phyloP scores from a whole-genome alignment of 164 flowering plant species.

The Echeveria elegans region DNA sequence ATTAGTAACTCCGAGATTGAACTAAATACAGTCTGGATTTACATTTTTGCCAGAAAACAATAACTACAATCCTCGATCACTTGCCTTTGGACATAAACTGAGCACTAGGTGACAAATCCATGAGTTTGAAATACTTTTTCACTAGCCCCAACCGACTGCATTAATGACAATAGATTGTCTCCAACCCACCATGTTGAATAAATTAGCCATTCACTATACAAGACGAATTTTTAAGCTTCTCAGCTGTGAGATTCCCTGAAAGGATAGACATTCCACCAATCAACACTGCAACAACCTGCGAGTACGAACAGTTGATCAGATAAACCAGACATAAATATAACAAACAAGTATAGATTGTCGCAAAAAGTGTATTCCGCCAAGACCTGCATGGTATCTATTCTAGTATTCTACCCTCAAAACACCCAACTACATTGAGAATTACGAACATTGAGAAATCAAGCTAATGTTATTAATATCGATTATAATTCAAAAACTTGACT shows the following conservation, averaged over 20 bases:
- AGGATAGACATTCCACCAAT: slow-evolving; percentile 79
- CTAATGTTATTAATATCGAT: neutral
- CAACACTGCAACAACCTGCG: slow-evolving; percentile 79
- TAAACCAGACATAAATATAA: slow-evolving; percentile 12
- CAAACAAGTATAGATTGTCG: neutral
- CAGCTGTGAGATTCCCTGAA: slow-evolving; percentile 75
- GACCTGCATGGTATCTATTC: neutral
- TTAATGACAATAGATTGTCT: slow-evolving; percentile 72
- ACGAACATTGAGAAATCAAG: neutral
- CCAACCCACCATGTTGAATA: slow-evolving; percentile 96
- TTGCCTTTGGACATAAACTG: slow-evolving; percentile 70
- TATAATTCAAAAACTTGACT: neutral
- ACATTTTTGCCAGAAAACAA: too few species aligned
- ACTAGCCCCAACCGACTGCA: slow-evolving; percentile 98
- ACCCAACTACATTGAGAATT: neutral
- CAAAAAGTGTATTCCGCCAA: neutral
- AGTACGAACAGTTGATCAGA: slow-evolving; percentile 11
- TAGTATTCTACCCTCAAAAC: neutral
- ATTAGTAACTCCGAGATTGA: neutral
- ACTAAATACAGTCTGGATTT: neutral
- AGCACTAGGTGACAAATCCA: slow-evolving; percentile 73
- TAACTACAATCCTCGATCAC: slow-evolving; percentile 11
- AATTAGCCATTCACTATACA: slow-evolving; percentile 91
- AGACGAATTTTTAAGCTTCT: slow-evolving; percentile 81
- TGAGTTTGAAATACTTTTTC: slow-evolving; percentile 90